Conservation (phyloP, 2,329 filamentous ascomycete species). For the Pseudogymnoascus sp. region DNA sequence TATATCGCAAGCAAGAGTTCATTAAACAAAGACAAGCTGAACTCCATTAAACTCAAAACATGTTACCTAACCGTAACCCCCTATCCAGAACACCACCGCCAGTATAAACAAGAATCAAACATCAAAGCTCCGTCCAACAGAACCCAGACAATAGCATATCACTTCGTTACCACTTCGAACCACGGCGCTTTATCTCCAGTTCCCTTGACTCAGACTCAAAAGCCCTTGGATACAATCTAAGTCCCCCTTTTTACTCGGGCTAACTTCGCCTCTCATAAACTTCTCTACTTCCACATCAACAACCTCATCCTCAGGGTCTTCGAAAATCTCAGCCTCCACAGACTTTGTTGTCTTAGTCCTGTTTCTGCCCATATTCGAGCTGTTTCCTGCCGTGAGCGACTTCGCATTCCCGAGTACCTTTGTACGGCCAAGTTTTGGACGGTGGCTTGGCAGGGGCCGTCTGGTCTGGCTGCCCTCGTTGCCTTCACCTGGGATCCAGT, state of each 20-base stretch:
- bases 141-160: constrained; percentile 5
- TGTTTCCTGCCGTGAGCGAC: constrained; percentile 19
- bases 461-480: constrained; percentile 4
- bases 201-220: constrained; percentile 82
- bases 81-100: constrained; percentile 6
- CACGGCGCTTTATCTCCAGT: constrained; percentile 53
- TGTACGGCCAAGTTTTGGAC: not conserved
- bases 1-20: not conserved
- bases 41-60: constrained; percentile 4
- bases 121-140: not conserved
- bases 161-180: not conserved
- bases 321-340: constrained; percentile 41
- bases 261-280: constrained; percentile 62
- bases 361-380: constrained; percentile 19
- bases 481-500: constrained; percentile 56
- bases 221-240: constrained; percentile 86
- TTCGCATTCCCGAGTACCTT: not conserved
- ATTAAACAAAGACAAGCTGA: not conserved
- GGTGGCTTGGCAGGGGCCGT: not conserved
- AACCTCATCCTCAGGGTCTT: constrained; percentile 34
- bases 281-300: constrained; percentile 56
- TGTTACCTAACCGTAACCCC: not conserved
- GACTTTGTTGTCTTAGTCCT: constrained; percentile 15
- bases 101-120: not conserved
- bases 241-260: constrained; percentile 67